phyloP scores from a whole-genome alignment of 192 early-diverging fungal species.

The Coemansia sp. region DNA sequence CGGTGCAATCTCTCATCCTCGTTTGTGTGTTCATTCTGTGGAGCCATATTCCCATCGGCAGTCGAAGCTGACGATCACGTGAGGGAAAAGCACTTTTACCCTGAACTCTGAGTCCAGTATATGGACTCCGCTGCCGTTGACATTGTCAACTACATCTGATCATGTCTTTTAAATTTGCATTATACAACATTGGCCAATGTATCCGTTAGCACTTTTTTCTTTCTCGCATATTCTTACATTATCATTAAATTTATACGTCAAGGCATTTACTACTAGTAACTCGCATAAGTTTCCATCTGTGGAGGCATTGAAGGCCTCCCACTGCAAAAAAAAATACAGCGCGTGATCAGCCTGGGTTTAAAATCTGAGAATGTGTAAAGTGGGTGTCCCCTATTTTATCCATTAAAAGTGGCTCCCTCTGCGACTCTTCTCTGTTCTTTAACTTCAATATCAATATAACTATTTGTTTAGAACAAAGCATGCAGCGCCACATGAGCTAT shows the following conservation, averaged over 20 bases:
- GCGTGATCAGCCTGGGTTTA: not conserved
- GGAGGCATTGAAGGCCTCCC: not conserved
- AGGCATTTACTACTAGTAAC: not conserved
- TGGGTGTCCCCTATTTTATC: not conserved
- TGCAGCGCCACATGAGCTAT: slow-evolving; percentile 41
- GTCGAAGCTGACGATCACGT: slow-evolving; percentile 33
- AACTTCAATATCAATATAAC: not conserved
- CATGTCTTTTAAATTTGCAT: not conserved
- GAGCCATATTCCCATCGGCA: slow-evolving; percentile 21
- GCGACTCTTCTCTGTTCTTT: not conserved
- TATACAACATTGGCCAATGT: slow-evolving; percentile 5
- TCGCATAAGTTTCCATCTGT: not conserved
- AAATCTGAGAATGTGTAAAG: no score
- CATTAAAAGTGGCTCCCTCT: not conserved
- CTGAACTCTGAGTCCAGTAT: slow-evolving; percentile 28
- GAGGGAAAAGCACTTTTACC: slow-evolving; percentile 45
- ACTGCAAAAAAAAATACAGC: not conserved
- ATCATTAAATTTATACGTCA: not conserved
- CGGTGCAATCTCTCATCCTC: slow-evolving; percentile 15
- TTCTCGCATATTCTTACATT: not conserved
- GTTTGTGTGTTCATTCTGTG: slow-evolving; percentile 35
- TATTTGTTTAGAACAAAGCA: not conserved
- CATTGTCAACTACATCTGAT: not conserved
- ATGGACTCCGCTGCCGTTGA: not conserved
- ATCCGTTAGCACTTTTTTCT: slow-evolving; percentile 2